A percentile compares a stretch with the other conserved stretches of the same genome.
These are phyloP conservation scores for Trametes sp. DNA, from an alignment of 1,284 basidiomycete species.

Conservation along the genomic window DNA sequence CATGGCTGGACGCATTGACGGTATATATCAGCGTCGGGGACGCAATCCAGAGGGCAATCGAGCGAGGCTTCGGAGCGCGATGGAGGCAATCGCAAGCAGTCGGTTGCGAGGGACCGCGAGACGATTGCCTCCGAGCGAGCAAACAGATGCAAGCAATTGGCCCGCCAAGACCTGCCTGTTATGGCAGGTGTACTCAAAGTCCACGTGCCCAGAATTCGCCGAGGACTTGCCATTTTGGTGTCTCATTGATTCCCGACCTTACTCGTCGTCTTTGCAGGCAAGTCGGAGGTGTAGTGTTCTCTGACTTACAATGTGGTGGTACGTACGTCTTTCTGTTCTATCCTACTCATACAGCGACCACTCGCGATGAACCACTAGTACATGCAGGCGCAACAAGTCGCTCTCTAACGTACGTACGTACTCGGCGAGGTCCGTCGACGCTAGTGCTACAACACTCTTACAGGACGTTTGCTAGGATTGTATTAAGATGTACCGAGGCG, in stretches of 20 bases:
- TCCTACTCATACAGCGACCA: not conserved
- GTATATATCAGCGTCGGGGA: conserved; percentile 18
- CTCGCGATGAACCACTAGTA: not conserved
- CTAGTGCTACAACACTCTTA: conserved; percentile 11
- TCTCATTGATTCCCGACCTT: too few species aligned
- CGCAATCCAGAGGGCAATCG: conserved; percentile 22
- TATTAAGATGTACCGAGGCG: not conserved
- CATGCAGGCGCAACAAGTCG: not conserved
- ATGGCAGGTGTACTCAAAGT: not conserved
- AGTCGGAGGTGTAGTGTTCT: not conserved
- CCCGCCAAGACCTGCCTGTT: not conserved
- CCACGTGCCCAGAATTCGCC: not conserved
- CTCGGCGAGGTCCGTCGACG: not conserved
- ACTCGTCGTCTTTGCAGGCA: too few species aligned
- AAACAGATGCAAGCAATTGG: conserved; percentile 22
- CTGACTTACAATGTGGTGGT: not conserved
- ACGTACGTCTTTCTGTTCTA: not conserved
- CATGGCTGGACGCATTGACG: conserved; percentile 10
- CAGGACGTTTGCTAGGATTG: not conserved
- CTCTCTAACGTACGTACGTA: not conserved
- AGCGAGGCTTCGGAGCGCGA: not conserved
- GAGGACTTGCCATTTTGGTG: too few species aligned
- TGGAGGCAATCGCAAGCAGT: conserved; percentile 1
- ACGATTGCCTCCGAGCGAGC: conserved; percentile 1
- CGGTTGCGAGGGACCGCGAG: conserved; percentile 1